Percentiles rank a stretch among this genome's conserved stretches.
Evolutionary conservation across 2,329 filamentous ascomycete genomes (phyloP).

Genomic region (Ophiostoma novo-ulmi): DNA sequence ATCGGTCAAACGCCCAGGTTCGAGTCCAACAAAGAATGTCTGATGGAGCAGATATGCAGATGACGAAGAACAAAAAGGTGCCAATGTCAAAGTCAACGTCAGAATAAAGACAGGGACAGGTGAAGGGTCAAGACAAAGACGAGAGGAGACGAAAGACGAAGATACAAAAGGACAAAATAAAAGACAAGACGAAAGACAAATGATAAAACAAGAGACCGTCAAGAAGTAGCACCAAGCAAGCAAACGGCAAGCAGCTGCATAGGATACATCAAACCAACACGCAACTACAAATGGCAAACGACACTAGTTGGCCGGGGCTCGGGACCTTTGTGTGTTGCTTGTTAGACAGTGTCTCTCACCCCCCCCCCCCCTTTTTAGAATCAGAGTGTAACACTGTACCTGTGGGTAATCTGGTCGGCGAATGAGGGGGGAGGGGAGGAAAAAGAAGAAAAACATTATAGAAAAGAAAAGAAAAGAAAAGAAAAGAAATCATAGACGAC

Average conservation of each 20-base stretch:
- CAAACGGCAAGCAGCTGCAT: constrained; percentile 4
- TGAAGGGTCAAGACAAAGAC: neutral
- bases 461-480: neutral
- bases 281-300: neutral
- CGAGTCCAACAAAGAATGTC: neutral
- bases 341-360: constrained; percentile 12
- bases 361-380: neutral
- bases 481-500: neutral
- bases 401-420: neutral
- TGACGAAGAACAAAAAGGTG: neutral
- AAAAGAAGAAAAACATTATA: neutral
- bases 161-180: neutral
- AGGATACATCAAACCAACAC: constrained; percentile 5
- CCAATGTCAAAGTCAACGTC: neutral
- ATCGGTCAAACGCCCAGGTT: neutral
- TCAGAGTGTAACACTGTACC: constrained; percentile 2
- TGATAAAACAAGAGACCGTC: neutral
- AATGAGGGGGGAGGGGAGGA: neutral
- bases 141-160: constrained; percentile 11
- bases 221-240: constrained; percentile 2
- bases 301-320: neutral
- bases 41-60: constrained; percentile 8
- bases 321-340: constrained; percentile 4
- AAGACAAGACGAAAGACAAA: neutral
- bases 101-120: neutral